Conservation (phyloP, 805 yeast genomes). For the Candida lessepsii region DNA sequence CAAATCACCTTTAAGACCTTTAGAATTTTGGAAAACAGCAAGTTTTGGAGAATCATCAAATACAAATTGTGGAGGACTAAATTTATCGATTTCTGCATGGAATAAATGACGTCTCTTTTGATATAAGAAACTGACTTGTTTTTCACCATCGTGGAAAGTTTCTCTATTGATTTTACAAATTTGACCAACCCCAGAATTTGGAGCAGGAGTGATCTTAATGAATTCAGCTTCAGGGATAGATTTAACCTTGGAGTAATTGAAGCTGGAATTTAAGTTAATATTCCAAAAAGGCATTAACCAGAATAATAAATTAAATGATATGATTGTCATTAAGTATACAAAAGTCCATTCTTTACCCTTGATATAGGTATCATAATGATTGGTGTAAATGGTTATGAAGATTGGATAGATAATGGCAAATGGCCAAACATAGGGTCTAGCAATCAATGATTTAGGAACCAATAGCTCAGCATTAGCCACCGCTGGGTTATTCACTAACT, state of each 20-base stretch:
- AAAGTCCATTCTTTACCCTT: slow-evolving; percentile 96
- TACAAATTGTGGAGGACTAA: slow-evolving; percentile 80
- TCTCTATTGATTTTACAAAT: slow-evolving; percentile 64
- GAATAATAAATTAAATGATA: slow-evolving; percentile 71
- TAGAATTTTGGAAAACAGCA: slow-evolving; percentile 51
- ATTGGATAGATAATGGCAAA: slow-evolving; percentile 76
- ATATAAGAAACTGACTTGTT: slow-evolving; percentile 71
- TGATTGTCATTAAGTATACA: slow-evolving; percentile 72
- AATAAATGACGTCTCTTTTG: slow-evolving; percentile 90
- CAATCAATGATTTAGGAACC: slow-evolving; percentile 57
- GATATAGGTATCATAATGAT: slow-evolving; percentile 76
- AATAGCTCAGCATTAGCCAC: slow-evolving; percentile 72
- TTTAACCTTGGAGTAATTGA: slow-evolving; percentile 61
- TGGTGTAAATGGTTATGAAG: slow-evolving; percentile 61
- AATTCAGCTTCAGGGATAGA: slow-evolving; percentile 63
- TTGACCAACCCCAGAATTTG: slow-evolving; percentile 83
- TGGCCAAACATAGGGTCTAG: slow-evolving; percentile 81
- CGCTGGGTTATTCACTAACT: slow-evolving; percentile 66
- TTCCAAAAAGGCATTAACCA: slow-evolving; percentile 96
- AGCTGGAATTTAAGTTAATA: slow-evolving; percentile 61
- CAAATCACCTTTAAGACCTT: slow-evolving; percentile 58
- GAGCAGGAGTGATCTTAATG: slow-evolving; percentile 74
- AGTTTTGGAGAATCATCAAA: slow-evolving; percentile 61
- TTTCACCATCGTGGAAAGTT: slow-evolving; percentile 52
- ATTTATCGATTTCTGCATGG: slow-evolving; percentile 50